Base-by-base conservation (phyloP, 441 rosid genomes). In the Pelargonium australe region DNA sequence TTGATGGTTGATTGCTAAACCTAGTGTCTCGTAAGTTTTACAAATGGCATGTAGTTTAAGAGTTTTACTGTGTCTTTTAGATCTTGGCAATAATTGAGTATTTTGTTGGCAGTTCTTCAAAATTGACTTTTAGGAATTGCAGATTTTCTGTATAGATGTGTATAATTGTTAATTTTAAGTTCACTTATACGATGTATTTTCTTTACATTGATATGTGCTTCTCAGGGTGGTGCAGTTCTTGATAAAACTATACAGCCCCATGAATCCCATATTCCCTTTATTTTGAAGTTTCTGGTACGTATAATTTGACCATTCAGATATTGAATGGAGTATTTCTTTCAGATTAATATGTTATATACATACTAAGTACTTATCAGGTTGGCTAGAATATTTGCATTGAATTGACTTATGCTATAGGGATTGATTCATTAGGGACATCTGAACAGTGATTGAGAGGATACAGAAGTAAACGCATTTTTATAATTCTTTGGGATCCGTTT, bases 201-300 rank as follows among this genome's bases (percentile, higher is more conserved):
- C 8, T 7, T 44, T n/a, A 49, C 63, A 11, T 19, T 34, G 40
- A 40, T 6, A 12, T 31, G 63, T 70, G 16, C 55, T 76, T 81
- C 73, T 25, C 82, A 95, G 99, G 86, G 75, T 73, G 97, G 99
- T 67, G 89, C 88, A 63, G 82, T 87, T 79, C 80, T 90, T 74
- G 91, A 85, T 61, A 87, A 83, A 85, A 74, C 82, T 73, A 78
- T 90, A 80, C 98, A 92, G 85, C 98, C 99, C 64, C 87, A 89
- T 76, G 99, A 95, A 83, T 85, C 99, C 10, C 99, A 95, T 77
- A 85, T 90, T 71, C 96, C 98, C 70, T 95, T 84, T 78, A 68
- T 95, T 75, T 97, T 95, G 72, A 98, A 95, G 78, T 92, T 95
- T 86, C 68, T 90, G 94, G 98, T 95, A 83, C 81, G 31, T 70